Conservation (phyloP, 345 rosid genomes). For the Populus tremula region DNA sequence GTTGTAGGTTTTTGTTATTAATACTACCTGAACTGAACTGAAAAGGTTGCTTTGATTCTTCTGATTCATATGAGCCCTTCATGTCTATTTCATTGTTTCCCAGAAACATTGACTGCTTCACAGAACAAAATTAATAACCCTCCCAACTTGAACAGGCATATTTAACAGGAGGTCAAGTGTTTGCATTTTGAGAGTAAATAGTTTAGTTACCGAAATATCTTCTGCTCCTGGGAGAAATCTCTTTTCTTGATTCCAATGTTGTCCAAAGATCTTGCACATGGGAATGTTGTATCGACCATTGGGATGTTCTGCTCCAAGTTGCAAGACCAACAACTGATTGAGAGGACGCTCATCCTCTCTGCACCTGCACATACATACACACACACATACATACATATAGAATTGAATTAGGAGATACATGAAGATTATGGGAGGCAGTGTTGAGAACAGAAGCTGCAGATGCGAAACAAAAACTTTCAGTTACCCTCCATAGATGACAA, state of each 20-base stretch:
- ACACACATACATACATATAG: too few relatives aligned
- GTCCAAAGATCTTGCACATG: conserved; percentile 40
- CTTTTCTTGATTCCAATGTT: conserved; percentile 46
- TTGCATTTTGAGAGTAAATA: not conserved
- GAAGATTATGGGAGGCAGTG: not conserved
- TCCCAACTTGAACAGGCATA: conserved; percentile 8
- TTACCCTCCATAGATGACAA: conserved; percentile 70
- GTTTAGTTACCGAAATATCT: conserved; percentile 26
- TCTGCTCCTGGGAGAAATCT: conserved; percentile 25
- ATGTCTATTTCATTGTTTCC: conserved; percentile 12
- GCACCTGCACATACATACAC: conserved; percentile 35
- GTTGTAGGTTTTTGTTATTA: not conserved
- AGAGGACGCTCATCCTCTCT: conserved; percentile 78
- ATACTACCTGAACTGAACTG: conserved; percentile 39
- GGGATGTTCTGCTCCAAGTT: conserved; percentile 42
- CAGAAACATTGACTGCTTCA: conserved; percentile 24
- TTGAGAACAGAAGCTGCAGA: not conserved
- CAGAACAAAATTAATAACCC: conserved; percentile 3
- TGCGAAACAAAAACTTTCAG: not conserved
- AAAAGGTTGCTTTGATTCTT: conserved; percentile 32
- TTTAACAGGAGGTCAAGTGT: not conserved
- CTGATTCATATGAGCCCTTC: conserved; percentile 24
- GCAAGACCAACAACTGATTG: conserved; percentile 57
- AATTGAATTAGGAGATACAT: not conserved
- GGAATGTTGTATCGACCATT: conserved; percentile 34